Evolutionary conservation across 768 basidiomycete genomes (phyloP).

Genomic region (Boletus rubescentipes): DNA sequence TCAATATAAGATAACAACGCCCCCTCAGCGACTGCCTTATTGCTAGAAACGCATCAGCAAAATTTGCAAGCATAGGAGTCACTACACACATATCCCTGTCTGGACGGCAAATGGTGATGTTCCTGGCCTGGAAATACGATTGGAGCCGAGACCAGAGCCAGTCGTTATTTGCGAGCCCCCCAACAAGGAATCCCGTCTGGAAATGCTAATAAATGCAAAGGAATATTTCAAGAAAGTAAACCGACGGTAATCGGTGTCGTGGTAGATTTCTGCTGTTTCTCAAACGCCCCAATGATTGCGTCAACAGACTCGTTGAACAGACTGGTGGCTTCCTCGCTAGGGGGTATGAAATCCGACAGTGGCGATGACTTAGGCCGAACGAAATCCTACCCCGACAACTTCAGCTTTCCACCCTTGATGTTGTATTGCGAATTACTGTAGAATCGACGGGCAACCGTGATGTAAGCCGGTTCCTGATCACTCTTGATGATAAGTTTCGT

Average conservation of each 20-base stretch:
- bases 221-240: not conserved
- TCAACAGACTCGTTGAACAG: slow-evolving; percentile 10
- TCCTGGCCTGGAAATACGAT: slow-evolving; percentile 4
- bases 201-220: not conserved
- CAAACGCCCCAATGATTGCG: slow-evolving; percentile 10
- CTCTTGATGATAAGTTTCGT: slow-evolving; percentile 7
- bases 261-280: slow-evolving; percentile 3
- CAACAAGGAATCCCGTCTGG: slow-evolving; percentile 16
- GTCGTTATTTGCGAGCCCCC: slow-evolving; percentile 8
- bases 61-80: not conserved
- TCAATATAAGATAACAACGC: slow-evolving; percentile 1
- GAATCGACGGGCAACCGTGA: slow-evolving; percentile 3
- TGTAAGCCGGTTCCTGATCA: slow-evolving; percentile 1
- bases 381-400: slow-evolving; percentile 7
- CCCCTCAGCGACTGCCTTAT: slow-evolving; percentile 9
- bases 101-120: slow-evolving; percentile 3
- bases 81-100: slow-evolving; percentile 7
- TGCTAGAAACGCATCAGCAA: not conserved
- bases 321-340: slow-evolving; percentile 7
- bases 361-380: not conserved
- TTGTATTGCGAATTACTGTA: not conserved
- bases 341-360: not conserved
- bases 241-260: slow-evolving; percentile 1
- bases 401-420: slow-evolving; percentile 8
- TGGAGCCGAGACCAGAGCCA: slow-evolving; percentile 13